phyloP scores from a whole-genome alignment of 768 basidiomycete species.

The Podaxis mareebaensis region DNA sequence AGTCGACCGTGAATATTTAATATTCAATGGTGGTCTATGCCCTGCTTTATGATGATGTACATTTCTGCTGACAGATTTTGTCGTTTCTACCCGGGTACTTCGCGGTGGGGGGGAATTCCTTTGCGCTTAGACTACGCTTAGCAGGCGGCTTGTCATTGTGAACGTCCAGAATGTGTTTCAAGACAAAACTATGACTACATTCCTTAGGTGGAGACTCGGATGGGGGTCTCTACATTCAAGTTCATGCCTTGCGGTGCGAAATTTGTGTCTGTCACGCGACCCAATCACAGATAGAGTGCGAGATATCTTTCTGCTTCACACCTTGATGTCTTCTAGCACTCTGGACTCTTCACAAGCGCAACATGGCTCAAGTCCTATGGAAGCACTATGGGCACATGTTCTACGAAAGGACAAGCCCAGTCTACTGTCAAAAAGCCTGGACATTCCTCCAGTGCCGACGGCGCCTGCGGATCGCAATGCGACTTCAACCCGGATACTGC shows the following conservation, averaged over 20 bases:
- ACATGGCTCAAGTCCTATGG: constrained; percentile 3
- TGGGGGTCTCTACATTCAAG: no score
- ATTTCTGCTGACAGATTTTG: no score
- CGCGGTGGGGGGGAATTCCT: no score
- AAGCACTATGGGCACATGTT: constrained; percentile 59
- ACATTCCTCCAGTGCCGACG: constrained; percentile 36
- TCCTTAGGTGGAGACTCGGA: no score
- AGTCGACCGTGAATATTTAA: no score
- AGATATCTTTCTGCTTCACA: background rate
- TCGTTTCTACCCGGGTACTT: no score
- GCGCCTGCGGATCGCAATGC: constrained; percentile 63
- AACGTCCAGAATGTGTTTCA: no score
- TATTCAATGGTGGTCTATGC: no score
- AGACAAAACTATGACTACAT: no score
- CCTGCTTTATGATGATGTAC: no score
- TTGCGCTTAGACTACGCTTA: no score
- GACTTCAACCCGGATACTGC: constrained; percentile 69
- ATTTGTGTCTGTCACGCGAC: constrained; percentile 16
- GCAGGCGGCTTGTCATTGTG: no score
- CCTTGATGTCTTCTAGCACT: background rate
- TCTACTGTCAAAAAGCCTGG: constrained; percentile 24
- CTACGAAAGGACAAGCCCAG: constrained; percentile 42
- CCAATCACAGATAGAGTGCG: background rate
- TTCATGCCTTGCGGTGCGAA: constrained; percentile 20
- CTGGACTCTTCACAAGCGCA: constrained; percentile 1